These are phyloP conservation scores for Aechmea fasciata DNA, from an alignment of 176 grass and related monocot species.

Conservation along the genomic window DNA sequence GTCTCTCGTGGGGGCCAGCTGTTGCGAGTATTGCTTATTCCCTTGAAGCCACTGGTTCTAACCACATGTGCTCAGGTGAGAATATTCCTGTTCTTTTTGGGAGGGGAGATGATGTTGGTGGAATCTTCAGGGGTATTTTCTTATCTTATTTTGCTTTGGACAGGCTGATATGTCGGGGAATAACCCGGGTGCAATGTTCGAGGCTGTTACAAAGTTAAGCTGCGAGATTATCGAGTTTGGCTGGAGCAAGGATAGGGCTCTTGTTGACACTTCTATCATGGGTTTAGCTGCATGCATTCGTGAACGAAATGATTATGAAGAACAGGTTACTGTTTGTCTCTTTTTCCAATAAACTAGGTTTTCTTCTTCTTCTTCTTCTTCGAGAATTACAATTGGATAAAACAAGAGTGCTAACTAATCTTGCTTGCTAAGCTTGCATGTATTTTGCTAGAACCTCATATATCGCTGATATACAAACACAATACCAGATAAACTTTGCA, in stretches of 20 bases:
- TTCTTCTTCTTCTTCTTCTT: constrained; percentile 8
- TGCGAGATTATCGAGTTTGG: constrained; percentile 99
- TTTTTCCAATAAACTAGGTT: constrained; percentile 4
- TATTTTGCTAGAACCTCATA: not conserved
- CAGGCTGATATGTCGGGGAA: constrained; percentile 78
- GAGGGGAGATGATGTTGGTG: constrained; percentile 4
- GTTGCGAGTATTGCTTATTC: constrained; percentile 78
- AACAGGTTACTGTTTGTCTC: constrained; percentile 48
- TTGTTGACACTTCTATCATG: constrained; percentile 98
- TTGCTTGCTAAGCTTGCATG: not conserved
- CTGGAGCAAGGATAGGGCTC: constrained; percentile 95
- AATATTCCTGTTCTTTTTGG: constrained; percentile 25
- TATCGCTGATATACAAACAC: too few relatives aligned
- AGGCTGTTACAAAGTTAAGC: constrained; percentile 81
- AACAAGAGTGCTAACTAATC: not conserved
- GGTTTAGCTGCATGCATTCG: constrained; percentile 91
- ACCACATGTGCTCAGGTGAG: constrained; percentile 84
- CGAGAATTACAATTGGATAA: not conserved
- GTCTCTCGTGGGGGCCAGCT: constrained; percentile 88
- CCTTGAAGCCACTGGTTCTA: constrained; percentile 91
- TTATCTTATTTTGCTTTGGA: constrained; percentile 3
- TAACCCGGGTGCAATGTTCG: constrained; percentile 78
- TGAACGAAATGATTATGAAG: constrained; percentile 93
- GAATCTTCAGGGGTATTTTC: not conserved
- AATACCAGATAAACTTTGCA: too few relatives aligned